Base-by-base conservation (phyloP, 768 basidiomycete genomes). In the Tylopilus subfusipes region DNA sequence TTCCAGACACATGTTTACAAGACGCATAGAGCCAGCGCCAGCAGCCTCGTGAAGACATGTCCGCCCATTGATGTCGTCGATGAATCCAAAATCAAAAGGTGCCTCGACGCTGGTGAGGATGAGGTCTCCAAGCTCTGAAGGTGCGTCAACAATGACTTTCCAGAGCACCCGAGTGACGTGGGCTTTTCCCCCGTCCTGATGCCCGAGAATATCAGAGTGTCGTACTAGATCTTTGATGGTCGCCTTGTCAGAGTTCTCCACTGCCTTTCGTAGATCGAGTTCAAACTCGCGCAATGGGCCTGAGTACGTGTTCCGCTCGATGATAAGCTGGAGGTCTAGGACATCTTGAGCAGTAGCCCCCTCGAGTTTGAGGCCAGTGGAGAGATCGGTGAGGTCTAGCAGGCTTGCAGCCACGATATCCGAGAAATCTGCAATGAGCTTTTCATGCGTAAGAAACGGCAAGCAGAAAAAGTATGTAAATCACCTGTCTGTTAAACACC, bases 11-110 rank as follows among this genome's bases (percentile, higher is more conserved):
- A 95, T 70, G 57, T 84, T 72, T 54, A 93, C 91, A 46, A 98
- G 81, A 13, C 86, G 80, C 21, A 85, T 72, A 13, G 82, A 78
- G 3, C 97, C 96, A 13, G 87, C 84, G 47, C 93, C 92, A 16
- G 94, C 88, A 3, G 95, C 92, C 68, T 94, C 92, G 65, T 98
- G 97, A 21, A 98, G 80, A 60, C 91, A 93, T 4, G 90, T 95
- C 33, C 97, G 83, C 39, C 89, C 91, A 68, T 98, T 98, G 76
- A 99, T 99, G 62, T 98, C 94, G 67, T 98, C 97, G 44, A 98
- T 79, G 66, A 93, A 98, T 44, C 79, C 77, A 68, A 93, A 98
- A 70, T 98, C 91, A 67, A 98, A 92, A 0, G 86, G 84, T 14
- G 73, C 74, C 24, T 77, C 76, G 19, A 88, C 72, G 16, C 86